Evolutionary conservation across 1,284 basidiomycete species (phyloP), one percentile per base, ranked within the genome.

Genomic region (Puccinia horiana): DNA sequence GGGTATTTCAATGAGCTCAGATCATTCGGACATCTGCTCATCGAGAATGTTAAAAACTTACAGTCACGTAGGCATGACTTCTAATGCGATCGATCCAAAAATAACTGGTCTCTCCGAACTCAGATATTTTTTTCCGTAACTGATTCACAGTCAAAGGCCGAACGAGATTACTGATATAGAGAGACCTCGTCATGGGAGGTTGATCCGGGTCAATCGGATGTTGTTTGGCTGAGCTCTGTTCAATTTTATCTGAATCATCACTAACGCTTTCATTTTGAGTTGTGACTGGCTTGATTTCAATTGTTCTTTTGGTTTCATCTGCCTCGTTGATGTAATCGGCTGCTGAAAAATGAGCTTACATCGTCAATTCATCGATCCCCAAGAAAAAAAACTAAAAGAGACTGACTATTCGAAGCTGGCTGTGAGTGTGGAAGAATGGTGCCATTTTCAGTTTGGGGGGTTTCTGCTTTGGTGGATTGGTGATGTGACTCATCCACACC

Each of bases 61-160:
- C 76, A 20, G 76, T 78, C 26, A 78, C 76, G 49, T 78, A 78
- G 37, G 76, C 76, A 69, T 78, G 76, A 49, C 76, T 78, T 54
- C 44, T 40, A 32, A 78, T 67, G 3, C 63, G 23, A 69, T 78
- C 76, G 44, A 78, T 78, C 76, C 76, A 78, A 23, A 78, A 78
- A 49, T 37, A 54, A 32, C n/a, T 49, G 14, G 63, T 47, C 32
- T 67, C 44, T 35, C 76, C 76, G 63, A 69, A 78, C 32, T 78
- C 61, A 29, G 61, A 67, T n/a, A 78, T 23, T 63, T 65, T 78
- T 18, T 78, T 69, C 32, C 37, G 65, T 12, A 78, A 29, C 63
- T 78, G 76, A 26, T 44, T 44, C 18, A 78, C 61, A 1, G 76
- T 78, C n/a, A 78, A 35, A 32, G 76, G 76, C 9, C 76, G 58